phyloP scores from a whole-genome alignment of 352 stramenopile species.

The Phytophthora tentaculata region DNA sequence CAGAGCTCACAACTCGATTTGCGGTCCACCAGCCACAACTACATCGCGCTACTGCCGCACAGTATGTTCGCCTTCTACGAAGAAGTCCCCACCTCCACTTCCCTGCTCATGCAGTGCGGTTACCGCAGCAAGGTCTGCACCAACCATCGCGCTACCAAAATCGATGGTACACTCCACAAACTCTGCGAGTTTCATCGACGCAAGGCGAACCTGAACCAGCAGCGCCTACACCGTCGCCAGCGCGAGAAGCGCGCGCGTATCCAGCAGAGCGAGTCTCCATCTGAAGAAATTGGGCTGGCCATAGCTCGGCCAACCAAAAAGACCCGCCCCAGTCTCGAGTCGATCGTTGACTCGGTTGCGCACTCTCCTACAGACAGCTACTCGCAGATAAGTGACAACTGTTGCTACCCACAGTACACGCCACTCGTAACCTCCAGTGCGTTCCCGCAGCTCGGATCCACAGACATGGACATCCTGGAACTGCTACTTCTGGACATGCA shows the following conservation, averaged over 20 bases:
- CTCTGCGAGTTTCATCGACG: constrained; percentile 64
- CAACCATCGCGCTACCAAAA: constrained; percentile 50
- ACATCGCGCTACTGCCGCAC: not conserved
- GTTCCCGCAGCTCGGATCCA: constrained; percentile 5
- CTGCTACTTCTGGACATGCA: constrained; percentile 28
- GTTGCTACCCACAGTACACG: constrained; percentile 3
- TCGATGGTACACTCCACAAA: constrained; percentile 58
- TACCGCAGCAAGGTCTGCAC: constrained; percentile 70
- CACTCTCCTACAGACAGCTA: constrained; percentile 7
- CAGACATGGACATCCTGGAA: constrained; percentile 33
- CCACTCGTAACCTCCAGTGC: not conserved
- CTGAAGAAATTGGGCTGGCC: not conserved
- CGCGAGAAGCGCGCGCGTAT: constrained; percentile 22
- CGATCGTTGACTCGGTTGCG: not conserved
- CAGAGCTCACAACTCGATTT: constrained; percentile 32
- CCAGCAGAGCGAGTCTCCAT: constrained; percentile 1
- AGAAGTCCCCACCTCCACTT: constrained; percentile 20
- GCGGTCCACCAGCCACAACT: constrained; percentile 17
- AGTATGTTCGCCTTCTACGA: constrained; percentile 30
- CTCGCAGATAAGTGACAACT: not conserved
- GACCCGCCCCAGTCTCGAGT: constrained; percentile 8
- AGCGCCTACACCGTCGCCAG: constrained; percentile 47
- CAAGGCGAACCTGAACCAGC: constrained; percentile 67
- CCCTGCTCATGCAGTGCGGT: constrained; percentile 34
- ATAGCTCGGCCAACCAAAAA: not conserved